These are phyloP conservation scores for Arthrobotrys musiformis DNA, from an alignment of 2,329 filamentous ascomycete species.

Conservation along the genomic window DNA sequence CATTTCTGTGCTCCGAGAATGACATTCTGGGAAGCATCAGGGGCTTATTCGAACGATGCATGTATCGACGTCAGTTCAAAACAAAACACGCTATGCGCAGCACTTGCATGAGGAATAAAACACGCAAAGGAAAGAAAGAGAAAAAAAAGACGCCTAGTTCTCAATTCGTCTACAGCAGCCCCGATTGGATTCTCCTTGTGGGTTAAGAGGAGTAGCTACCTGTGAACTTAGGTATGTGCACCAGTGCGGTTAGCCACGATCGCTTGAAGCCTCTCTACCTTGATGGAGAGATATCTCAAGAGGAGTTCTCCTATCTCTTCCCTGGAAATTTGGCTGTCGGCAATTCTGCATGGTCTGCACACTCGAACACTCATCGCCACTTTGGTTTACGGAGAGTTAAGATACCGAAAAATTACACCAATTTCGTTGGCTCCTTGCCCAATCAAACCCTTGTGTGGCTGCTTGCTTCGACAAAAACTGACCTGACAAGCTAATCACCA, in stretches of 20 bases:
- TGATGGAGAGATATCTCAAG: too few species aligned
- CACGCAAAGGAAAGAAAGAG: background rate
- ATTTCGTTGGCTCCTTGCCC: conserved; percentile 19
- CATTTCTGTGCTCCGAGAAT: conserved; percentile 4
- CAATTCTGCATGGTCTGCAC: background rate
- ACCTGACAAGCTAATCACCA: too few species aligned
- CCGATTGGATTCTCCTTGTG: background rate
- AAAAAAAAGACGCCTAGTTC: background rate
- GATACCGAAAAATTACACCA: conserved; percentile 16
- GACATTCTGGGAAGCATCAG: conserved; percentile 12
- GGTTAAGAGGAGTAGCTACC: too few species aligned
- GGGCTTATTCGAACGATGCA: background rate
- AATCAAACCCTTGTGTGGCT: conserved; percentile 23
- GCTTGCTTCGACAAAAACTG: background rate
- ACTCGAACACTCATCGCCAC: conserved; percentile 6
- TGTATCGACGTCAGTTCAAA: conserved; percentile 27
- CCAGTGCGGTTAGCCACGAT: too few species aligned
- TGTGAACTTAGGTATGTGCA: too few species aligned
- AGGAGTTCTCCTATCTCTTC: background rate
- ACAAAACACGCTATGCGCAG: background rate
- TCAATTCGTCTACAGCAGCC: conserved; percentile 6
- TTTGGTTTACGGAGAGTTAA: conserved; percentile 7
- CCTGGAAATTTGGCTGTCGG: background rate
- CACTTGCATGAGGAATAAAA: conserved; percentile 13
- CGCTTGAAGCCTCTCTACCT: too few species aligned